Evolutionary conservation across 768 basidiomycete genomes (phyloP).

Genomic region (Rhizopogon vulgaris): DNA sequence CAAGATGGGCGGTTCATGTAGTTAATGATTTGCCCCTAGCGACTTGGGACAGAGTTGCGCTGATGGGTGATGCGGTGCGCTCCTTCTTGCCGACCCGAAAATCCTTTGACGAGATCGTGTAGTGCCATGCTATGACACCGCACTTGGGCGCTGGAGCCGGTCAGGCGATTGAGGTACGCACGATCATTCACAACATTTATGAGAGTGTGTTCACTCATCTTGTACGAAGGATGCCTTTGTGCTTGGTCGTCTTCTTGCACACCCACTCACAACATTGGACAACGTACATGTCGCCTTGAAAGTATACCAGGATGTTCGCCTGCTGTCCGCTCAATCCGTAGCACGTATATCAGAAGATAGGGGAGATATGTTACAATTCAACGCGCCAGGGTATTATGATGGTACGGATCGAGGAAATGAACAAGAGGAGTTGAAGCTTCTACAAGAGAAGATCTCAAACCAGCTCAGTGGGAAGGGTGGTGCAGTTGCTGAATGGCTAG

Average conservation of each 20-base stretch:
- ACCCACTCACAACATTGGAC: constrained; percentile 6
- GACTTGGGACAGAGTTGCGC: constrained; percentile 32
- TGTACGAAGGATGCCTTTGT: constrained; percentile 18
- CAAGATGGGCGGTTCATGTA: constrained; percentile 40
- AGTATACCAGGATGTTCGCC: constrained; percentile 14
- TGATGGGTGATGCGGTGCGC: constrained; percentile 46
- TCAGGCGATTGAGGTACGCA: constrained; percentile 20
- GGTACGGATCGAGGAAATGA: constrained; percentile 12
- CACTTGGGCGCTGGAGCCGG: constrained; percentile 18
- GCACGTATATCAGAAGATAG: constrained; percentile 11
- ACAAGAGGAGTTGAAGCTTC: constrained; percentile 11
- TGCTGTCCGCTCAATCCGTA: constrained; percentile 11
- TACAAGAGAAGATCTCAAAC: constrained; percentile 7
- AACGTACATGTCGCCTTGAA: constrained; percentile 8
- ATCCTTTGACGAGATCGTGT: neutral
- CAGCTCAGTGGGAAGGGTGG: constrained; percentile 13
- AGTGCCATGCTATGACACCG: constrained; percentile 23
- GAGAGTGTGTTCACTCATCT: neutral
- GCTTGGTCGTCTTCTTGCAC: constrained; percentile 14
- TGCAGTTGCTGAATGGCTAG: constrained; percentile 10
- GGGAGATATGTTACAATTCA: constrained; percentile 16
- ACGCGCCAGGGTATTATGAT: constrained; percentile 15
- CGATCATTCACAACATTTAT: neutral
- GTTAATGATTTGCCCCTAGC: constrained; percentile 36
- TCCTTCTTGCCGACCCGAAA: neutral